Base-by-base conservation (phyloP, 2,329 filamentous ascomycete genomes). In the Fusarium coicis region DNA sequence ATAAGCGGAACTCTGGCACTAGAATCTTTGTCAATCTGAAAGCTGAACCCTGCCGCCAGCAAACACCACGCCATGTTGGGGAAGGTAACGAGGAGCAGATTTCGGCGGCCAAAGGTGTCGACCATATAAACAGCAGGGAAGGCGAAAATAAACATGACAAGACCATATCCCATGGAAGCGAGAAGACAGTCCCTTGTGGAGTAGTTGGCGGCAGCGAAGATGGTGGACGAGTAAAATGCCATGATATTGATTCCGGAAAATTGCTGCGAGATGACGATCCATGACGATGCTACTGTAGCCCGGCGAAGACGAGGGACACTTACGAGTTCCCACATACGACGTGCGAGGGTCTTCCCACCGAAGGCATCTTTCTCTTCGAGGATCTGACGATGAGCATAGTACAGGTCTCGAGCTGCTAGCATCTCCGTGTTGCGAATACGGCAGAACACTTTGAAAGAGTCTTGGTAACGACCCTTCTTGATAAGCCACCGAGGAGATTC, bases 401-500 rank as follows among this genome's bases (percentile, higher is more conserved):
- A 91, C 1, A 91, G 79, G 69, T 92, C 90, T 2, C 89, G 86
- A 0, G 89, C 89, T 5, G 90, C 89, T 74, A 90, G 87, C 18
- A 92, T 77, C 5, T 86, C 82, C 1, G 85, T 85, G 70, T 90
- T 90, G 21, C 90, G 87, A 10, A 92, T 83, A 7, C 84, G 83
- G 18, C 85, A 81, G 5, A 92, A 84, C 3, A 88, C 88, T 23
- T 81, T 75, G 76, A 87, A 91, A 4, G 91, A 89, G 32, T 88
- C 81, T 12, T 70, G 72, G 74, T 89, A 87, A 39, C 83, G 83
- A 12, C 85, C 84, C 73, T 91, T 91, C 74, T 90, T 91, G 80
- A 92, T 89, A 50, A 87, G 86, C 90, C 90, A 92, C 55, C 90
- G 85, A 10, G 90, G 90, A 1, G 89, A 91, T 75, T 92, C 89